A percentile compares a stretch with the other conserved stretches of the same genome.
These are phyloP conservation scores for Pyrenula aspistea DNA, from an alignment of 495 filamentous ascomycete species.

Conservation along the genomic window DNA sequence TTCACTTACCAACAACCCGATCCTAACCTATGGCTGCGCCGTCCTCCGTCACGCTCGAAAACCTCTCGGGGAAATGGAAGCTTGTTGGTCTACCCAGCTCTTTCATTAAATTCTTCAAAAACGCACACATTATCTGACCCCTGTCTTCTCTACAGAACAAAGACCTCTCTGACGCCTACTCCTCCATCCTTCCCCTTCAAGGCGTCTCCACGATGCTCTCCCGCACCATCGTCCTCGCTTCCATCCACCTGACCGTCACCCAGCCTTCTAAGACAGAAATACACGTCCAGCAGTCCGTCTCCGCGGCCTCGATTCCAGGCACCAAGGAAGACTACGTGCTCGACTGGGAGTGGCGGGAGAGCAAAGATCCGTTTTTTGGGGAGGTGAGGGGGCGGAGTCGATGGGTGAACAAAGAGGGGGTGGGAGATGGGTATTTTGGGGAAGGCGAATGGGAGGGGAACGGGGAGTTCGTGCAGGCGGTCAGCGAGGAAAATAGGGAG, in stretches of 20 bases:
- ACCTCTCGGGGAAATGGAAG: slow-evolving; percentile 5
- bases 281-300: slow-evolving; percentile 56
- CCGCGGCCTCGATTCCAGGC: slow-evolving; percentile 49
- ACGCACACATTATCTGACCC: background rate
- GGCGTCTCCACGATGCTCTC: slow-evolving; percentile 3
- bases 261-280: slow-evolving; percentile 20
- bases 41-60: slow-evolving; percentile 2
- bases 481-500: slow-evolving; percentile 3
- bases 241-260: slow-evolving; percentile 8
- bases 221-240: slow-evolving; percentile 11
- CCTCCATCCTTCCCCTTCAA: slow-evolving; percentile 9
- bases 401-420: slow-evolving; percentile 5
- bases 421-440: slow-evolving; percentile 3
- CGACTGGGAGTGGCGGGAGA: slow-evolving; percentile 29
- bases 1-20: too few species aligned
- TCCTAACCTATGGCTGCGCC: slow-evolving; percentile 5
- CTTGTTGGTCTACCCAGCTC: background rate
- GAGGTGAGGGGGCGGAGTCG: slow-evolving; percentile 5
- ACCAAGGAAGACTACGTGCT: slow-evolving; percentile 51
- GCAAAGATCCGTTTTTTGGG: slow-evolving; percentile 9
- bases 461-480: slow-evolving; percentile 3
- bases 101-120: background rate
- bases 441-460: slow-evolving; percentile 2
- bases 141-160: too few species aligned
- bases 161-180: slow-evolving; percentile 4